Percentiles rank a stretch among this genome's conserved stretches.
These are phyloP conservation scores for Bruguiera sexangula DNA, from an alignment of 345 rosid genomes.

Conservation along the genomic window DNA sequence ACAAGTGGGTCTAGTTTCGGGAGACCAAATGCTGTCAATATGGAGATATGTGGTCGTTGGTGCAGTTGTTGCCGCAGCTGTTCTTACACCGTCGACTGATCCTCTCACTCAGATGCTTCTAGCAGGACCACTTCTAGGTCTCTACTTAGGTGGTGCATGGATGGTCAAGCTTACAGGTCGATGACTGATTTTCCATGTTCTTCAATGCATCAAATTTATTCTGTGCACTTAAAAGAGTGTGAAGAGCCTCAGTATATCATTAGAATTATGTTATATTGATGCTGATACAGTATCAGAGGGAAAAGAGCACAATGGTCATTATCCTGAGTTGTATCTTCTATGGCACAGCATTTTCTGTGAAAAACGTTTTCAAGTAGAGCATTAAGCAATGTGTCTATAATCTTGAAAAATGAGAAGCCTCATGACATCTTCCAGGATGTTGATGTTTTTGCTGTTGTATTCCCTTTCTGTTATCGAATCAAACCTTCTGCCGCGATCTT, in stretches of 20 bases:
- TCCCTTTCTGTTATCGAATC: too few species aligned
- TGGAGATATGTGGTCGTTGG: constrained; percentile 98
- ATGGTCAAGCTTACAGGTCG: constrained; percentile 77
- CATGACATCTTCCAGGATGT: too few species aligned
- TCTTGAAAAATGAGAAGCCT: too few species aligned
- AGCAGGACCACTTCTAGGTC: constrained; percentile 87
- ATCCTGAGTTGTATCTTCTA: too few species aligned
- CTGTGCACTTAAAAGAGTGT: neutral
- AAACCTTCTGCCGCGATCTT: too few species aligned
- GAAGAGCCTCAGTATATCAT: constrained; percentile 7
- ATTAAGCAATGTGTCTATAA: too few species aligned
- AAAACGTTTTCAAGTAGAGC: too few species aligned
- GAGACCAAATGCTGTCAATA: constrained; percentile 91
- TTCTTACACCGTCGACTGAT: constrained; percentile 92
- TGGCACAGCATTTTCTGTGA: too few species aligned
- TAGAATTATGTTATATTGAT: constrained; percentile 8
- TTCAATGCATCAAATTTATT: neutral
- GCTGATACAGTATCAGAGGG: constrained; percentile 3
- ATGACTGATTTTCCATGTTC: constrained; percentile 28
- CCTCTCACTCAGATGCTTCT: constrained; percentile 94
- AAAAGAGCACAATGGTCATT: neutral
- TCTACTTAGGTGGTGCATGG: constrained; percentile 95
- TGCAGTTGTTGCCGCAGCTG: constrained; percentile 87
- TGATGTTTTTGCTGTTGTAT: too few species aligned
- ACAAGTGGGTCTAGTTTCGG: constrained; percentile 79